A percentile compares a stretch with the other conserved stretches of the same genome.
Conservation (phyloP, 345 rosid genomes). For the Theobroma cacao region DNA sequence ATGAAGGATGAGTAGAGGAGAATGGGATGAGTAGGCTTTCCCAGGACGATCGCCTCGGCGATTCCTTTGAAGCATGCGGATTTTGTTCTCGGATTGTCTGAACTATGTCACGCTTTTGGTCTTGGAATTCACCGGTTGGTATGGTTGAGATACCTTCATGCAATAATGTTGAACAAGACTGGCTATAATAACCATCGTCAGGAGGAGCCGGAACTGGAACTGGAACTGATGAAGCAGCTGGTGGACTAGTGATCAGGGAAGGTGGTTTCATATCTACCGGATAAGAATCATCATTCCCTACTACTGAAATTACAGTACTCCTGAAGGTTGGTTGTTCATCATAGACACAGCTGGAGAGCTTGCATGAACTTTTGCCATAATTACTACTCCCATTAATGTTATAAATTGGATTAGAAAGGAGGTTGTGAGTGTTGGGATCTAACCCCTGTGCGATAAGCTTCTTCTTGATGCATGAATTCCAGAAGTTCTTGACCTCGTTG, state of each 20-base stretch:
- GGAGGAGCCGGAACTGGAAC: no score
- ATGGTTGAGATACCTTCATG: not conserved
- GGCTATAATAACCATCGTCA: no score
- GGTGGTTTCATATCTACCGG: conserved; percentile 18
- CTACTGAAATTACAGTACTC: conserved; percentile 13
- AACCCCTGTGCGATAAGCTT: conserved; percentile 57
- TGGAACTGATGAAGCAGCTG: not conserved
- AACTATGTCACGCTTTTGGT: no score
- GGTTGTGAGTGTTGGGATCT: conserved; percentile 58
- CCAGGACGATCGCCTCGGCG: no score
- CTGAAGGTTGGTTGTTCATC: conserved; percentile 1
- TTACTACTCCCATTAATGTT: not conserved
- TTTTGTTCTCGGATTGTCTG: no score
- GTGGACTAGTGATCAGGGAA: not conserved
- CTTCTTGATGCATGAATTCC: conserved; percentile 65
- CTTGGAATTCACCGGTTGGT: not conserved
- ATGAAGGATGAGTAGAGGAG: no score
- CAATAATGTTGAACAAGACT: not conserved
- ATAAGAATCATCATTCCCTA: not conserved
- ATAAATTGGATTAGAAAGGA: conserved; percentile 13
- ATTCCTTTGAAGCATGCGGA: no score
- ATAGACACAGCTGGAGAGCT: not conserved
- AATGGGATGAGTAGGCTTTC: no score
- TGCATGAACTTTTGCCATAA: not conserved
- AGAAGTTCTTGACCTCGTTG: conserved; percentile 64